Percentiles rank a stretch among this genome's conserved stretches.
Conservation (phyloP, 2,329 filamentous ascomycete species). For the Canariomyces notabilis region DNA sequence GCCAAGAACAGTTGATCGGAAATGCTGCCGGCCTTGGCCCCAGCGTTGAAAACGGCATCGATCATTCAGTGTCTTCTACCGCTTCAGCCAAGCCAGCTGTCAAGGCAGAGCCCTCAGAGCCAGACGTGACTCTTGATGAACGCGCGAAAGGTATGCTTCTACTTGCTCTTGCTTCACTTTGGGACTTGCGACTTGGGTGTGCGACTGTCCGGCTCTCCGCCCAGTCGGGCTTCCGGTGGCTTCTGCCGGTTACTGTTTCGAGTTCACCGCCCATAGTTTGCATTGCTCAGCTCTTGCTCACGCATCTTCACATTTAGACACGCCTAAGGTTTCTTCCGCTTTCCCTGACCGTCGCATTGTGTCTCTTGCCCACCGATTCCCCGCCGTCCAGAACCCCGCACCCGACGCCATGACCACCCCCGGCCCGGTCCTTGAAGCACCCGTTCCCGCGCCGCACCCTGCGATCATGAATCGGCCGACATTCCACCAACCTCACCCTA, state of each 20-base stretch:
- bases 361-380: constrained; percentile 15
- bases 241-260: background rate
- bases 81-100: constrained; percentile 2
- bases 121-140: background rate
- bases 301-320: constrained; percentile 11
- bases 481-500: constrained; percentile 49
- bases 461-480: constrained; percentile 31
- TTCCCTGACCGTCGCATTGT: constrained; percentile 3
- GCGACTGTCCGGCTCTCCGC: background rate
- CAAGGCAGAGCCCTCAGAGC: background rate
- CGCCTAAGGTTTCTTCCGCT: constrained; percentile 11
- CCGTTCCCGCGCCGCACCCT: constrained; percentile 16
- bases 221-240: background rate
- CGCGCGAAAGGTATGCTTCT: constrained; percentile 16
- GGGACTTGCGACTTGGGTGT: background rate
- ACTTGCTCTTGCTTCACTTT: background rate
- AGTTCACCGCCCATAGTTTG: background rate
- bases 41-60: background rate
- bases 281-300: constrained; percentile 8
- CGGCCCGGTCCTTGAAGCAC: constrained; percentile 9
- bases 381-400: constrained; percentile 7
- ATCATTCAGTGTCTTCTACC: constrained; percentile 5
- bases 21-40: constrained; percentile 1
- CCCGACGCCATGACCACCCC: constrained; percentile 6
- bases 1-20: constrained; percentile 1